phyloP scores from a whole-genome alignment of 352 stramenopile species.

The Phytopythium mirpurense region DNA sequence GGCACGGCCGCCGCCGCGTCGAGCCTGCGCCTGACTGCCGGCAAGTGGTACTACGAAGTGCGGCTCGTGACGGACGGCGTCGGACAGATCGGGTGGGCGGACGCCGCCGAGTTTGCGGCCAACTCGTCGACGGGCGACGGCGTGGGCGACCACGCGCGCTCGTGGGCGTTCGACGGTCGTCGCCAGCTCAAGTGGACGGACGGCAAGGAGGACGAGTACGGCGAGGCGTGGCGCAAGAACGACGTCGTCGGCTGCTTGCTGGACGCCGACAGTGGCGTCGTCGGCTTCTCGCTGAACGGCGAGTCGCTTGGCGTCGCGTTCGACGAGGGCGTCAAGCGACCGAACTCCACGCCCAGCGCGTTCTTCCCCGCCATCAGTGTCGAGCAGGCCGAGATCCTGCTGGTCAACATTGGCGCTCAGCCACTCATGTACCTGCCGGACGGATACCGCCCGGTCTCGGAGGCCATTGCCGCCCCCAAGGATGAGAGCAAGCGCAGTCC shows the following conservation, averaged over 20 bases:
- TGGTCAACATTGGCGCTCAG: conserved; percentile 82
- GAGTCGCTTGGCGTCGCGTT: conserved; percentile 60
- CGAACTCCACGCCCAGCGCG: conserved; percentile 17
- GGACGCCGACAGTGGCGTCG: conserved; percentile 60
- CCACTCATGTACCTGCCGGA: conserved; percentile 50
- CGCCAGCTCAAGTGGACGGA: conserved; percentile 84
- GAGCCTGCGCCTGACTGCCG: conserved; percentile 34
- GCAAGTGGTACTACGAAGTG: conserved; percentile 91
- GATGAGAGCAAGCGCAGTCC: background rate
- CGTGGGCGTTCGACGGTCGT: conserved; percentile 89
- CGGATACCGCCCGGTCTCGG: conserved; percentile 41
- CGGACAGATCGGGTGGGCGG: conserved; percentile 91
- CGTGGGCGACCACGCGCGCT: conserved; percentile 86
- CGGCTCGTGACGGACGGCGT: conserved; percentile 84
- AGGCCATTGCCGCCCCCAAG: conserved; percentile 21
- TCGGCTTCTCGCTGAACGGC: conserved; percentile 87
- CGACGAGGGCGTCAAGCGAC: conserved; percentile 23
- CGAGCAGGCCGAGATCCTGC: conserved; percentile 75
- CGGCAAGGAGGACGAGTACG: conserved; percentile 60
- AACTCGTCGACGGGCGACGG: conserved; percentile 83
- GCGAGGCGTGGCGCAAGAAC: conserved; percentile 58
- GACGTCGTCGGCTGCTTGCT: conserved; percentile 89
- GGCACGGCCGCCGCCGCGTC: conserved; percentile 54
- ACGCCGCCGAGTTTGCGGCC: conserved; percentile 55
- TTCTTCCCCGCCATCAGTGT: conserved; percentile 83